A percentile compares a stretch with the other conserved stretches of the same genome.
phyloP scores from a whole-genome alignment of 768 basidiomycete species.

The Pleurotus pulmonarius region DNA sequence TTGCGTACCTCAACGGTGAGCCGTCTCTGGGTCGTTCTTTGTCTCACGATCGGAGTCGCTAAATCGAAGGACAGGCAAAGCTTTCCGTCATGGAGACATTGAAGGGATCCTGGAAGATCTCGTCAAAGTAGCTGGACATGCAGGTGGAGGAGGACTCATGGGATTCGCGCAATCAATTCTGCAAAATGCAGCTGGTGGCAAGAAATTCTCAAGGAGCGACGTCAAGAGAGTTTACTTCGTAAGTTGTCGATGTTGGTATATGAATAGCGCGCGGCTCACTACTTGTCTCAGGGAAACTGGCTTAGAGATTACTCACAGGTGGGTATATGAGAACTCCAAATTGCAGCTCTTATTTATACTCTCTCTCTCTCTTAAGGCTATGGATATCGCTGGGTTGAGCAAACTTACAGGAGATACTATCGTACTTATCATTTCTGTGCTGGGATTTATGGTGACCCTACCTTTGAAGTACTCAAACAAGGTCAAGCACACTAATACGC shows the following conservation, averaged over 20 bases:
- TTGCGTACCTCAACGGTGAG: conserved; percentile 60
- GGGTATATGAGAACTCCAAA: neutral
- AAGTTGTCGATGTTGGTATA: conserved; percentile 14
- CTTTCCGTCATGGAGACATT: conserved; percentile 76
- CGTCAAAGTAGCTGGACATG: conserved; percentile 50
- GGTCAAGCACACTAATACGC: neutral
- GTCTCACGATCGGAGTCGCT: neutral
- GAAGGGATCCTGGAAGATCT: conserved; percentile 63
- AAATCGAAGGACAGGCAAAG: conserved; percentile 43
- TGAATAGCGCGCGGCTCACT: neutral
- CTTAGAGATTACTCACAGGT: conserved; percentile 68
- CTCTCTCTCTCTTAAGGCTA: conserved; percentile 38
- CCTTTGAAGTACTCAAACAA: neutral
- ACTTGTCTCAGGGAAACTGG: conserved; percentile 53
- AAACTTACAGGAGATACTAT: conserved; percentile 65
- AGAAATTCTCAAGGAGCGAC: conserved; percentile 62
- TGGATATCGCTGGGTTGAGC: conserved; percentile 67
- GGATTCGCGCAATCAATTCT: conserved; percentile 46
- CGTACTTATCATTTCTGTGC: conserved; percentile 51
- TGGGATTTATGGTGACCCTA: conserved; percentile 50
- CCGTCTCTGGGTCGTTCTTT: conserved; percentile 1
- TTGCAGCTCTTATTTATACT: neutral
- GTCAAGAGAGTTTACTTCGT: conserved; percentile 69
- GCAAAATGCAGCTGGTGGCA: conserved; percentile 40
- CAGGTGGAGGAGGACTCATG: conserved; percentile 44